phyloP scores from a whole-genome alignment of 192 early-diverging fungal genomes.

The Coemansia sp. region DNA sequence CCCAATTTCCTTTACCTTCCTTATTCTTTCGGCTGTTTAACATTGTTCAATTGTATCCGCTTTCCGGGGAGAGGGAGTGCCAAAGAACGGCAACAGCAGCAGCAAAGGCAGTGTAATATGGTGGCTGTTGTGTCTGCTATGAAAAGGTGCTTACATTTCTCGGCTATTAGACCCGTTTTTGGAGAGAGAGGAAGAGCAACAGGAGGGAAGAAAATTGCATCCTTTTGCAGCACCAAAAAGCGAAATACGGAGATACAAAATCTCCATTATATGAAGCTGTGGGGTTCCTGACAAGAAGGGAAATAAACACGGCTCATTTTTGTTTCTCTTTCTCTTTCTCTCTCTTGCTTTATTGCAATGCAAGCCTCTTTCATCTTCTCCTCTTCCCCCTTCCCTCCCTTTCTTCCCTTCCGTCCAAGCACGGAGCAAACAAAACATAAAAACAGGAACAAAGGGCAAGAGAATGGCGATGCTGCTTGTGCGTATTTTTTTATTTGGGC shows the following conservation, averaged over 20 bases:
- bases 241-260: neutral
- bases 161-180: neutral
- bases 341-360: neutral
- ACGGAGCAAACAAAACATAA: neutral
- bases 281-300: neutral
- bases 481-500: neutral
- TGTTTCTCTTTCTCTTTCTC: neutral
- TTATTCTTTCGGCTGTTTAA: neutral
- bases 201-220: neutral
- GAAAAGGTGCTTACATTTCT: neutral
- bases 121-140: neutral
- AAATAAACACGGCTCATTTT: neutral
- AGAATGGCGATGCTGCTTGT: neutral
- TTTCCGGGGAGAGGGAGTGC: neutral
- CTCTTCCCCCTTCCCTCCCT: no score
- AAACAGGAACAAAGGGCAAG: neutral
- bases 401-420: no score
- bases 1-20: neutral
- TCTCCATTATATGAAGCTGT: neutral
- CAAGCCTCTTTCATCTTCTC: slow-evolving; percentile 7
- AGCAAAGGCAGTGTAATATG: neutral
- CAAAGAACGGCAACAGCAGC: no score
- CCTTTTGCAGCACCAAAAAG: neutral
- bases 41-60: neutral
- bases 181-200: neutral